These are phyloP conservation scores for Cadophora gregata DNA, from an alignment of 2,329 filamentous ascomycete species.

Conservation along the genomic window DNA sequence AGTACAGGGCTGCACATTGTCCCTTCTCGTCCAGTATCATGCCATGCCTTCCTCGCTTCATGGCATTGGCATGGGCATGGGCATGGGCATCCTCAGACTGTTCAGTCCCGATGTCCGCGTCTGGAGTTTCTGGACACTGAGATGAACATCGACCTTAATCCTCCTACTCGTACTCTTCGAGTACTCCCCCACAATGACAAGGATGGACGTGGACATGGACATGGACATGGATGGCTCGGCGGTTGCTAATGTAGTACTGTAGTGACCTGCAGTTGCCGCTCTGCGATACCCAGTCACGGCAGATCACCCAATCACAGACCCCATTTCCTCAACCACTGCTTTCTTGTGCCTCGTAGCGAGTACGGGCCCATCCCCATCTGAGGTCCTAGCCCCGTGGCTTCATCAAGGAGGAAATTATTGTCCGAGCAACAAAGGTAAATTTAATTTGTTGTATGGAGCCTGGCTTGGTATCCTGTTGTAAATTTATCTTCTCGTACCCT, in stretches of 20 bases:
- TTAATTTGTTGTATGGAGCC: background rate
- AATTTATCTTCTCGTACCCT: background rate
- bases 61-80: no score
- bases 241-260: slow-evolving; percentile 18
- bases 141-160: background rate
- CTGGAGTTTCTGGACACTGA: background rate
- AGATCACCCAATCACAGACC: slow-evolving; percentile 22
- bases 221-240: background rate
- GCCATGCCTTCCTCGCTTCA: no score
- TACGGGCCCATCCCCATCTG: slow-evolving; percentile 2
- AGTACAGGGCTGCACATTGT: no score
- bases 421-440: slow-evolving; percentile 16
- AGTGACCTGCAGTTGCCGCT: slow-evolving; percentile 20
- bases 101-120: no score
- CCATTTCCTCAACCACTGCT: slow-evolving; percentile 5
- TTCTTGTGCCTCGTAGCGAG: background rate
- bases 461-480: slow-evolving; percentile 7
- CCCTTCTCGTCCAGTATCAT: no score
- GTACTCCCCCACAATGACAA: slow-evolving; percentile 18
- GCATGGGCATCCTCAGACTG: no score
- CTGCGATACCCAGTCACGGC: slow-evolving; percentile 18
- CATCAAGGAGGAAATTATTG: slow-evolving; percentile 16
- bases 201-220: slow-evolving; percentile 10
- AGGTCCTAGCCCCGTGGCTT: slow-evolving; percentile 4
- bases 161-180: no score